Evolutionary conservation across 2,329 filamentous ascomycete species (phyloP).

Genomic region (Beauveria medogensis): DNA sequence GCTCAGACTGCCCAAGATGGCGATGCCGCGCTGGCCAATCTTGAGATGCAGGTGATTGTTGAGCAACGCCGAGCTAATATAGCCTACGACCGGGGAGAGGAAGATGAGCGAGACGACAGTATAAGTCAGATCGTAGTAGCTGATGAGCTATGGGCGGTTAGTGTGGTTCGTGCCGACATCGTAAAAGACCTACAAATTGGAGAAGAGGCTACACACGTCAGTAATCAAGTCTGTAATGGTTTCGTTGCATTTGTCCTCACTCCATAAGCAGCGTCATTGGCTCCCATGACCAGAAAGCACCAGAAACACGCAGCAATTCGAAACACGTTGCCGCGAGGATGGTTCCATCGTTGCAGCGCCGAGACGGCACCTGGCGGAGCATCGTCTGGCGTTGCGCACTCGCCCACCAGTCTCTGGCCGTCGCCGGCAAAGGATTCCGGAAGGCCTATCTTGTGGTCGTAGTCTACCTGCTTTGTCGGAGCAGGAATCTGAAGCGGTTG

Average conservation of each 20-base stretch:
- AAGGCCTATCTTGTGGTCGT: not conserved
- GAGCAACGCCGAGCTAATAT: slow-evolving; percentile 31
- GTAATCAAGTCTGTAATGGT: not conserved
- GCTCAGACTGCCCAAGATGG: slow-evolving; percentile 27
- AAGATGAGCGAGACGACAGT: slow-evolving; percentile 37
- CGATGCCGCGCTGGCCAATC: slow-evolving; percentile 34
- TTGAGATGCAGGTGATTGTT: slow-evolving; percentile 30
- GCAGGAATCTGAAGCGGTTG: not conserved
- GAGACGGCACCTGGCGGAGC: not conserved
- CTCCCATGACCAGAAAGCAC: slow-evolving; percentile 49
- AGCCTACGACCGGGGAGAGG: slow-evolving; percentile 33
- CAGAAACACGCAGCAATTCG: slow-evolving; percentile 47
- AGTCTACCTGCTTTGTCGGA: not conserved
- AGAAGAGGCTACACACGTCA: slow-evolving; percentile 34
- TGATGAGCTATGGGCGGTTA: slow-evolving; percentile 15
- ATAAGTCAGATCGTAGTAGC: slow-evolving; percentile 34
- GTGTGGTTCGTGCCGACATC: not conserved
- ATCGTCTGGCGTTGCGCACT: slow-evolving; percentile 2
- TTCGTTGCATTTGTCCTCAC: slow-evolving; percentile 27
- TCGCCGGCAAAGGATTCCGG: not conserved
- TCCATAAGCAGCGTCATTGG: slow-evolving; percentile 51
- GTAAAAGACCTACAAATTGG: slow-evolving; percentile 37
- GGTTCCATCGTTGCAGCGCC: slow-evolving; percentile 36
- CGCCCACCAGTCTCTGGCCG: slow-evolving; percentile 2
- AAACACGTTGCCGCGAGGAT: slow-evolving; percentile 38